phyloP scores from a whole-genome alignment of 495 filamentous ascomycete genomes.

The Talaromyces nanjingensis region DNA sequence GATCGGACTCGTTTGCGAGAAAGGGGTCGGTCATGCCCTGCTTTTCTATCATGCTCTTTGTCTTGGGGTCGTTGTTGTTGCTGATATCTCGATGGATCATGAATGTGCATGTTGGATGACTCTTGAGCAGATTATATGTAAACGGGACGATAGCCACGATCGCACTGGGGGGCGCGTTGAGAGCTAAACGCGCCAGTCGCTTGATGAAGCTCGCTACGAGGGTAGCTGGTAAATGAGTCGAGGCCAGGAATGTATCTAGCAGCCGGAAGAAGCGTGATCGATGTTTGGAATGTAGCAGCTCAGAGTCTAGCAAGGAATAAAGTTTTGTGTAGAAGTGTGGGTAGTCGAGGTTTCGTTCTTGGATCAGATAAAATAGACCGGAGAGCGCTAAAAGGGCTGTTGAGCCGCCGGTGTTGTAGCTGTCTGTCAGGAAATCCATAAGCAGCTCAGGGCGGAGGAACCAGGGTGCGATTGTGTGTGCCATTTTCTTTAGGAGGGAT shows the following conservation, averaged over 20 bases:
- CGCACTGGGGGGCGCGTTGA: constrained; percentile 79
- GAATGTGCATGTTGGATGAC: constrained; percentile 83
- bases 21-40: constrained; percentile 66
- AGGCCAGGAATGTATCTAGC: constrained; percentile 85
- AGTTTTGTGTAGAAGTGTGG: constrained; percentile 90
- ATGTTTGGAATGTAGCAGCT: constrained; percentile 87
- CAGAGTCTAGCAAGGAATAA: constrained; percentile 80
- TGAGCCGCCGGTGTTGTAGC: constrained; percentile 77
- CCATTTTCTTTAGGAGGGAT: constrained; percentile 63
- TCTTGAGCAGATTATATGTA: constrained; percentile 91
- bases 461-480: constrained; percentile 74
- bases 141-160: constrained; percentile 86
- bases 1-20: constrained; percentile 64
- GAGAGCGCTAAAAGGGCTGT: constrained; percentile 83
- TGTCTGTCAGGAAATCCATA: constrained; percentile 97
- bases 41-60: constrained; percentile 34
- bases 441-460: constrained; percentile 78
- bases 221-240: constrained; percentile 83
- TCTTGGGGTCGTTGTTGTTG: constrained; percentile 39
- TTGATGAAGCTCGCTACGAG: constrained; percentile 97
- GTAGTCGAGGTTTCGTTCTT: constrained; percentile 90
- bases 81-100: constrained; percentile 81
- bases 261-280: constrained; percentile 89
- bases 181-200: constrained; percentile 68
- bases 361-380: constrained; percentile 91